Evolutionary conservation across 441 rosid species (phyloP).

Genomic region (Hura crepitans): DNA sequence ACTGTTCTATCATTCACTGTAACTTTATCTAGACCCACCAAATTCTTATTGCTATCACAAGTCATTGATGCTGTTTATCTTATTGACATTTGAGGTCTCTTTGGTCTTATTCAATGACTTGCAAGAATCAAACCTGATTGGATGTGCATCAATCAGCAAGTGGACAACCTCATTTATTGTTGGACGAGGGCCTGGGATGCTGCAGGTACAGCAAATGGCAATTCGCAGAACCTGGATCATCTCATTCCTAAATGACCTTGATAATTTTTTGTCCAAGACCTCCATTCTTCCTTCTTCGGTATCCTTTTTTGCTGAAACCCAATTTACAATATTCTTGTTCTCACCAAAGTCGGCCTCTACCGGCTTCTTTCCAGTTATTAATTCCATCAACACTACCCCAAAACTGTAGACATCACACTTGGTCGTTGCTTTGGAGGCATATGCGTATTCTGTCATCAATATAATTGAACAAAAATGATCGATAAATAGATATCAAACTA

Average conservation of each 20-base stretch:
- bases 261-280: constrained; percentile 66
- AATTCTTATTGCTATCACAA: constrained; percentile 23
- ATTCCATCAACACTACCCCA: constrained; percentile 86
- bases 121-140: constrained; percentile 46
- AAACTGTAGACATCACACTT: constrained; percentile 93
- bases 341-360: constrained; percentile 75
- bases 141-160: constrained; percentile 63
- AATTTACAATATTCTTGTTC: constrained; percentile 69
- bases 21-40: constrained; percentile 24
- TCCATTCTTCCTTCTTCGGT: constrained; percentile 71
- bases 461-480: background rate
- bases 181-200: constrained; percentile 62
- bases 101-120: constrained; percentile 50
- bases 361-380: constrained; percentile 80
- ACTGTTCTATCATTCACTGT: constrained; percentile 25
- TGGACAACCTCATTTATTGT: constrained; percentile 88
- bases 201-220: constrained; percentile 70
- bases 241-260: constrained; percentile 59
- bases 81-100: constrained; percentile 40
- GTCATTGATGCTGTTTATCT: constrained; percentile 43
- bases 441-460: constrained; percentile 68
- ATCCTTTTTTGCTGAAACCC: constrained; percentile 72
- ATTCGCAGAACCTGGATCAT: constrained; percentile 68
- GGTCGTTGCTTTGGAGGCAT: constrained; percentile 75
- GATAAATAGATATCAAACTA: constrained; percentile 4